Evolutionary conservation across 108 stramenopile species (phyloP).

Genomic region (Mayamaea pseudoterrestris): DNA sequence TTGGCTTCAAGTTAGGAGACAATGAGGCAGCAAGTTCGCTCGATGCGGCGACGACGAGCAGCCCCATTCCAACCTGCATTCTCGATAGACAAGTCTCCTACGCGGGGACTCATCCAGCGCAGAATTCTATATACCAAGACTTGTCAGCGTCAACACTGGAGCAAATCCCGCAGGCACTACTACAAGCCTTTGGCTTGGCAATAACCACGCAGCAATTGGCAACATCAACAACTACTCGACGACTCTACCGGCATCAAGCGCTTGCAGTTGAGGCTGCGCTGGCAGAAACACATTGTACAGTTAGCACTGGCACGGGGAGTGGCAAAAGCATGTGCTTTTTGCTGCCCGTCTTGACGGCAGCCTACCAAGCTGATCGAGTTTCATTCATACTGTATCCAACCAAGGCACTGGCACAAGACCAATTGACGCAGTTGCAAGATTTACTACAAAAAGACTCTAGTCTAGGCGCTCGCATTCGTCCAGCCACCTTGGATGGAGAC

Average conservation of each 20-base stretch:
- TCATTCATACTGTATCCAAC: slow-evolving; percentile 90
- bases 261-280: slow-evolving; percentile 54
- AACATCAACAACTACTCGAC: background rate
- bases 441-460: slow-evolving; percentile 23
- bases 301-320: slow-evolving; percentile 81
- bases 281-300: slow-evolving; percentile 45
- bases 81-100: slow-evolving; percentile 40
- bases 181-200: background rate
- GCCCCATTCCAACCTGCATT: slow-evolving; percentile 9
- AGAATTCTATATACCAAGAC: slow-evolving; percentile 23
- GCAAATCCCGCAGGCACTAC: background rate
- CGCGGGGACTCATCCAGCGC: slow-evolving; percentile 54
- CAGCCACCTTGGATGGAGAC: slow-evolving; percentile 74
- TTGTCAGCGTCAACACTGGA: background rate
- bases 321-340: slow-evolving; percentile 85
- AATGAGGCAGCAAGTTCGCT: too few species aligned
- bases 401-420: slow-evolving; percentile 97
- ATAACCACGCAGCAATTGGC: too few species aligned
- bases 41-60: background rate
- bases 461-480: slow-evolving; percentile 22
- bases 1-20: background rate
- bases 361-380: slow-evolving; percentile 25
- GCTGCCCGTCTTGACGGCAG: slow-evolving; percentile 62
- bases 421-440: slow-evolving; percentile 56
- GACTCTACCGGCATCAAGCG: slow-evolving; percentile 76